Evolutionary conservation across 163 green algal species (phyloP), one percentile per base, ranked within the genome.

Genomic region (Trebouxiophyceae sp.): DNA sequence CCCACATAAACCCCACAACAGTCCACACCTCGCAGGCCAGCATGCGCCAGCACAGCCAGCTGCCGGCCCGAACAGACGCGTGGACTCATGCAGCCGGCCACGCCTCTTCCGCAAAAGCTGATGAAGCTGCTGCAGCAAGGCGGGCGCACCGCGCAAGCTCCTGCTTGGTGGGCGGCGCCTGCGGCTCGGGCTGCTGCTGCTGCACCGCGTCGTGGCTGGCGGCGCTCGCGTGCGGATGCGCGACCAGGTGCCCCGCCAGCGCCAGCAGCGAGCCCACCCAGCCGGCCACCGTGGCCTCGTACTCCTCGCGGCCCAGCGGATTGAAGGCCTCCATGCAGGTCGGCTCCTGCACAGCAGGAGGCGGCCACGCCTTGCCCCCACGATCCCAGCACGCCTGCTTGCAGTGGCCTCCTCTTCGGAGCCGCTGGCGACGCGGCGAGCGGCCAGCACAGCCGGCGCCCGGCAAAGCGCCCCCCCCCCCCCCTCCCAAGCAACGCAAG

Each of bases 271-370:
- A 32, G 32, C 24, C 69, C 12, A 75, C 23, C 69, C 69, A 75
- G 19, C 22, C 59, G 28, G 61, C 45, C 31, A 75, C 69, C 27
- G 68, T 60, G 55, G 65, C 7, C 57, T 70, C 45, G 54, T 75
- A 74, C 5, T 66, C 62, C 32, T 74, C 44, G n/a, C 34, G 31
- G 6, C 45, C 54, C n/a, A 57, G 19, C 20, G 68, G 68, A 31
- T 74, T 74, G 68, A 60, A 74, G 20, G 34, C 33, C n/a, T 19
- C n/a, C 30, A 74, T 56, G 62, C 68, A 74, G 5, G 57, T 30
- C 31, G 7, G 16, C 57, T 30, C 2, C 30, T 7, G 16, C 20
- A 8, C 31, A 5, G 26, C 57, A n/a, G n/a, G n/a, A n/a, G 26
- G 5, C 57, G 5, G 5, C 23, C 47, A 8, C 47, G 12, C 8